phyloP scores from a whole-genome alignment of 306 rosid genomes.

The Medicago arabica region DNA sequence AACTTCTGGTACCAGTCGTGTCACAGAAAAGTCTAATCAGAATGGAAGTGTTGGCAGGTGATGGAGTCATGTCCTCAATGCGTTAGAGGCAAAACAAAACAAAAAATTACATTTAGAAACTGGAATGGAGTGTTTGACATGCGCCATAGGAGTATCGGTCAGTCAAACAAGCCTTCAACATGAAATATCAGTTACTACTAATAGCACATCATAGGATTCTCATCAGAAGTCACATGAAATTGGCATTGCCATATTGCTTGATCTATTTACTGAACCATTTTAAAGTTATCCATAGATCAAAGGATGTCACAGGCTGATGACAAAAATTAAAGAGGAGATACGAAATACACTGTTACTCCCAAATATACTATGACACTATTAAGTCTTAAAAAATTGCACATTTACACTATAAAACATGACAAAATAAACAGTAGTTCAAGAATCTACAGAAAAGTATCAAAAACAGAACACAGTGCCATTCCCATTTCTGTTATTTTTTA shows the following conservation, averaged over 20 bases:
- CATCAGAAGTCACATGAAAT: background rate
- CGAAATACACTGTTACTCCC: background rate
- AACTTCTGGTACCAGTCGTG: background rate
- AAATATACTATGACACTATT: background rate
- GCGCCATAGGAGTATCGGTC: background rate
- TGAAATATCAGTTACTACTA: background rate
- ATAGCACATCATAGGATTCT: slow-evolving; percentile 1
- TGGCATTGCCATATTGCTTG: slow-evolving; percentile 9
- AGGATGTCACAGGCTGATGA: background rate
- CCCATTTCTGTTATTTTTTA: background rate
- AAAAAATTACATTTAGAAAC: background rate
- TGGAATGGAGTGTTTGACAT: background rate
- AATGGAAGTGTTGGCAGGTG: background rate
- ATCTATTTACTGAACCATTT: slow-evolving; percentile 1
- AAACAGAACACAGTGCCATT: background rate
- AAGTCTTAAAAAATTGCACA: background rate
- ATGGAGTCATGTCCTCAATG: background rate
- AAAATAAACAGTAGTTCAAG: background rate
- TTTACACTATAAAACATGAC: background rate
- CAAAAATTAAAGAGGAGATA: background rate
- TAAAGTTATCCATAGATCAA: slow-evolving; percentile 13
- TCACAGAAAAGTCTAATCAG: background rate
- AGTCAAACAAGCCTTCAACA: background rate
- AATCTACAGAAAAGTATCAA: background rate
- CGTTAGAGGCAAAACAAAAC: background rate